Conservation (phyloP, 139 green algal genomes). For the Gonium pectorale region DNA sequence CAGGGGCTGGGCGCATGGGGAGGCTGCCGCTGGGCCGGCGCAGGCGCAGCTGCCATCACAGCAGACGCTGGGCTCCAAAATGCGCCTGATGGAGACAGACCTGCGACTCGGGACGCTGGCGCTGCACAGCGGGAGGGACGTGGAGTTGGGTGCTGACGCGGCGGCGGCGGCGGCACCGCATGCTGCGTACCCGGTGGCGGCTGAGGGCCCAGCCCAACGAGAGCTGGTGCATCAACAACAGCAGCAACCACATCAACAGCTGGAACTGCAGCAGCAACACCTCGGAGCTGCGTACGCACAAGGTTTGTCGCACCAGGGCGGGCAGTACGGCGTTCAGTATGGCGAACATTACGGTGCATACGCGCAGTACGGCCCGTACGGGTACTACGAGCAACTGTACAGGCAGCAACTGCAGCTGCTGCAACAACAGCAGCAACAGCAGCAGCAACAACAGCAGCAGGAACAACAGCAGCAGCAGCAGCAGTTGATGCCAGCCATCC, state of each 20-base stretch:
- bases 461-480: constrained; percentile 5
- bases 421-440: constrained; percentile 13
- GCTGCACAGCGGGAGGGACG: no score
- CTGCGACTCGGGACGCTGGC: background rate
- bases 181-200: no score
- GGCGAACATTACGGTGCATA: no score
- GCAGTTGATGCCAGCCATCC: background rate
- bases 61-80: background rate
- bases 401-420: background rate
- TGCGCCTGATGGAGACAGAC: background rate
- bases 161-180: no score
- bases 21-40: background rate
- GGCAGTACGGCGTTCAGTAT: no score
- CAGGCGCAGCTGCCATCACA: background rate
- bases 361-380: no score
- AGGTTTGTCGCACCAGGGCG: no score
- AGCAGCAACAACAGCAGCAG: constrained; percentile 4
- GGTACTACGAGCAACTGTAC: background rate
- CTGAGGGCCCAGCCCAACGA: background rate
- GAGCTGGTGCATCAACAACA: background rate
- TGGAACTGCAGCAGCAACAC: background rate
- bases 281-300: background rate
- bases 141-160: no score
- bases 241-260: background rate
- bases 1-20: no score